Base-by-base conservation (phyloP, 805 yeast genomes). In the Saccharomycopsis fodiens region DNA sequence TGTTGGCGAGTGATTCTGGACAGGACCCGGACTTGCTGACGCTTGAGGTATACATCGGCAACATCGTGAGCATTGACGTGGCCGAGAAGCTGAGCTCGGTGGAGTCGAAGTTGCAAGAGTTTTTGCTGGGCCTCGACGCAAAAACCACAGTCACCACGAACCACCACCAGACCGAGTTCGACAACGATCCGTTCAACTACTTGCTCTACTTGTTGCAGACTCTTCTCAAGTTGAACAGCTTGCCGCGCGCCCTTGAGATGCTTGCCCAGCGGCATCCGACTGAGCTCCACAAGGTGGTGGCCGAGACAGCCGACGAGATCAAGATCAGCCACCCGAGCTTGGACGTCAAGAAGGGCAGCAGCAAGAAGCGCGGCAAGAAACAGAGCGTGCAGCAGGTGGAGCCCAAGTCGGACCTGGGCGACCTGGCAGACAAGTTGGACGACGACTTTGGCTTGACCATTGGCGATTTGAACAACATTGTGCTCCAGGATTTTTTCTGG, bases 401-500 rank as follows among this genome's bases (percentile, higher is more conserved):
- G 15, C 36, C 8, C 10, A 32, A 32, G 12, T 7, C 8, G 20
- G 17, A 15, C 8, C 35, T 50, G 17, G 23, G 23, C 6, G 29
- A 25, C 29, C 29, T 25, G 29, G 10, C 6, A 6, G 29, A 25
- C 10, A 25, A 10, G 10, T 19, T 15, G 12, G 35, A 38, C 21
- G 40, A 42, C 13, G 63, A 61, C 31, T 59, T 65, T 51, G 72
- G 69, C 4, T 49, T 63, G 2, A 54, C 67, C 6, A 55, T 66
- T 44, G 70, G 72, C 48, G 82, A 78, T 48, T 66, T 70, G 8
- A 61, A 76, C 10, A 73, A 79, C 0, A 60, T 72, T 0, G 70
- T 85, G 1, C 63, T 88, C 27, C 77, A 80, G 52, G 87, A 85
- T 51, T 69, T 87, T 35, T 82, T 84, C 52, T 77, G 84, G 60